Percentiles rank a stretch among this genome's conserved stretches.
These are phyloP conservation scores for Kokia cookei DNA, from an alignment of 441 rosid species.

Conservation along the genomic window DNA sequence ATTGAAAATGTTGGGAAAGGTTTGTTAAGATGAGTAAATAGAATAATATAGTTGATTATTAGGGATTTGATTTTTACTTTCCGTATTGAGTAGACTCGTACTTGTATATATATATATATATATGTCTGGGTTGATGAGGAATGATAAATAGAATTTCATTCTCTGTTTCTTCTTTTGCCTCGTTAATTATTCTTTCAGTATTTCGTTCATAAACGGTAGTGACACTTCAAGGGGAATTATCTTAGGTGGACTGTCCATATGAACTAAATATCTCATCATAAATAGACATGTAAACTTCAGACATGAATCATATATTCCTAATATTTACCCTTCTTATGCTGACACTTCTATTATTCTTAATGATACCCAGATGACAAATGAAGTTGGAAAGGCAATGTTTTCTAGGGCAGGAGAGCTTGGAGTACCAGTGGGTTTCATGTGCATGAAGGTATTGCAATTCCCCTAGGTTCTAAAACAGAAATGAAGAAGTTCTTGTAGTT, in stretches of 20 bases:
- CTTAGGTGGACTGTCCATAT: not conserved
- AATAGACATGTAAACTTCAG: not conserved
- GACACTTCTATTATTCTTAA: not conserved
- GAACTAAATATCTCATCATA: not conserved
- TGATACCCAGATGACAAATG: slow-evolving; percentile 69
- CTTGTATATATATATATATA: too few relatives aligned
- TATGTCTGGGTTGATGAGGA: not conserved
- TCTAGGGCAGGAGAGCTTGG: slow-evolving; percentile 87
- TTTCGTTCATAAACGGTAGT: not conserved
- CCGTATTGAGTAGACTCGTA: too few relatives aligned
- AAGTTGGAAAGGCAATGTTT: slow-evolving; percentile 80
- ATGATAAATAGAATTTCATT: too few relatives aligned
- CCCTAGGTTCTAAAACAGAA: not conserved
- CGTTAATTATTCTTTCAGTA: too few relatives aligned
- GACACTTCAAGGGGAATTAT: not conserved
- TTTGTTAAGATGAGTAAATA: not conserved
- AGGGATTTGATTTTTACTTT: too few relatives aligned
- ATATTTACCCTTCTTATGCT: not conserved
- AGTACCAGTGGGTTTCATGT: slow-evolving; percentile 90
- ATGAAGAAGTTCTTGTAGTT: not conserved
- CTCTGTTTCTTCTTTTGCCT: too few relatives aligned
- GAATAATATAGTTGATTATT: too few relatives aligned
- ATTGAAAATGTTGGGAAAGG: not conserved
- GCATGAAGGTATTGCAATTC: slow-evolving; percentile 66
- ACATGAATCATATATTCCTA: not conserved